Evolutionary conservation across 305 asterid species (phyloP).

Genomic region (Solanum hybrid): DNA sequence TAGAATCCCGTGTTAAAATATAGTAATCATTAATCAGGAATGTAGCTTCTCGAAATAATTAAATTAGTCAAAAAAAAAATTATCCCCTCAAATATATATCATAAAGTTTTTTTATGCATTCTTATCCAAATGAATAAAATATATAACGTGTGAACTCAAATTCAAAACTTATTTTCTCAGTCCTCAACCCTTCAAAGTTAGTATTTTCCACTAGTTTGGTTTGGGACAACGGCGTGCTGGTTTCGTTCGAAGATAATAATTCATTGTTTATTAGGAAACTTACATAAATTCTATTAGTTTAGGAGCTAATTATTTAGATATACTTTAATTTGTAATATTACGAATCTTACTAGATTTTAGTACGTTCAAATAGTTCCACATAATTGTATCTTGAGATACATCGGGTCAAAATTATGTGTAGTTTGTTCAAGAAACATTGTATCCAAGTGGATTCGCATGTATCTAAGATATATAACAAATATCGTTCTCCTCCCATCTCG

Average conservation of each 20-base stretch:
- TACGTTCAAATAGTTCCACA: no score
- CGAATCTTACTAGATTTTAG: no score
- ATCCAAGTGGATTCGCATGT: background rate
- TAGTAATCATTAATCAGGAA: background rate
- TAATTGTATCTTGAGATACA: background rate
- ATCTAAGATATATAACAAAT: no score
- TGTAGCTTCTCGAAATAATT: background rate
- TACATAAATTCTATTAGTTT: background rate
- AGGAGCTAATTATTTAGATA: no score
- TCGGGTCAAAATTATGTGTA: background rate
- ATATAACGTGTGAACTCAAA: background rate
- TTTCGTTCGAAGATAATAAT: background rate
- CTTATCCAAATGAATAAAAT: background rate
- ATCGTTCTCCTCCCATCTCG: background rate
- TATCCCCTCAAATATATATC: background rate
- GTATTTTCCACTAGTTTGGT: background rate
- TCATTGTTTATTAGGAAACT: background rate
- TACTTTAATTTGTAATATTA: no score
- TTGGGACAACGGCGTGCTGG: background rate
- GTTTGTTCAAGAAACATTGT: background rate
- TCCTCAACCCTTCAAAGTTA: background rate
- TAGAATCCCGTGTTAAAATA: background rate
- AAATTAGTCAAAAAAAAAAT: no score
- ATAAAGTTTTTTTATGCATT: background rate
- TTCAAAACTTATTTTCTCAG: background rate